Base-by-base conservation (phyloP, 1,284 basidiomycete species). In the Cryptococcus amylolentus region DNA sequence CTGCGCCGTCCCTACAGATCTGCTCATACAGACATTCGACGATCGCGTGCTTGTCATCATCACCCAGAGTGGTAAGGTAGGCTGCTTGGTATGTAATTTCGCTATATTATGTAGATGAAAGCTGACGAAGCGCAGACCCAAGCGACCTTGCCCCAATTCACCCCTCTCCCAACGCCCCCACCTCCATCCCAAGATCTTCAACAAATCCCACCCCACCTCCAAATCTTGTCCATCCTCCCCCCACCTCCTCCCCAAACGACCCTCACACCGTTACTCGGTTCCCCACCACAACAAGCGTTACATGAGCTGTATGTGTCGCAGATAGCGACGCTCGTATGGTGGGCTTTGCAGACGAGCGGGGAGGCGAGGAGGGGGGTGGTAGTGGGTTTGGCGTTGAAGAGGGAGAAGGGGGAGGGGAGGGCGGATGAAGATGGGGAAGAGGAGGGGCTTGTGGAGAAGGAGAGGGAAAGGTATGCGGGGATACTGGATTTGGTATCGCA, bases 271-370 rank as follows among this genome's bases (percentile, higher is more conserved):
- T 77, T 97, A 31, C 81, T 97, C 27, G 94, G 93, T 39, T 83
- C 78, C 12, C 75, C 81, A 3, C 77, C 2, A 79, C 83, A 49
- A 56, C 84, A 85, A 43, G 85, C 86, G 0, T 77, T 95, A 23
- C 84, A 94, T 70, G 86, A 87, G 43, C 80, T 95, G 0, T 96
- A 94, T 72, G 86, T 86, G 0, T 81, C 86, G 5, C 93, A 97
- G 66, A 86, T 91, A 46, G 89, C 91, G 0, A 90, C 90, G 0
- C 81, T 94, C 8, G 75, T 93, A 1, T 95, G 89, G 89, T 80
- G 81, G 38, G 71, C 65, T 1, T 79, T 57, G 77, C 84, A 68
- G 75, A 79, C 49, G 67, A 79, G 54, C 70, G 71, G 52, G 0
- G 49, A 54, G 27, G 38, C 53, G 7, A 58, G 76, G 23, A 58